Evolutionary conservation across 73 alveolate species (phyloP).

Genomic region (Paramecium sonneborni): DNA sequence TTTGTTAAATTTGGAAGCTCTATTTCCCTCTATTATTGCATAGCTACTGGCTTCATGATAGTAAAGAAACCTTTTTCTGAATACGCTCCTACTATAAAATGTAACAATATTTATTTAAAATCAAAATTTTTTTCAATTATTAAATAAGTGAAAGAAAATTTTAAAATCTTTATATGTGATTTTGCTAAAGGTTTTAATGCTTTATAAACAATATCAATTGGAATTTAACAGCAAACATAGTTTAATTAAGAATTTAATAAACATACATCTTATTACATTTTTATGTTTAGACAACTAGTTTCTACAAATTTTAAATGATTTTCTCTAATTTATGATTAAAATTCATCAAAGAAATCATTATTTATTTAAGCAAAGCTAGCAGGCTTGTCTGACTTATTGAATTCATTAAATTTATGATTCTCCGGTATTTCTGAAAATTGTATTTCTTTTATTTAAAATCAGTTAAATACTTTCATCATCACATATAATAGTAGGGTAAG

Average conservation of each 20-base stretch:
- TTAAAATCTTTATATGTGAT: background rate
- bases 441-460: background rate
- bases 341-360: background rate
- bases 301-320: slow-evolving; percentile 19
- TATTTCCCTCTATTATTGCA: background rate
- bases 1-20: background rate
- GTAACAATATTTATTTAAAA: background rate
- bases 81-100: background rate
- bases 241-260: background rate
- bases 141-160: background rate
- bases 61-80: background rate
- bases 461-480: slow-evolving; percentile 8
- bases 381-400: background rate
- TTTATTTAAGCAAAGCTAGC: background rate
- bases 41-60: background rate
- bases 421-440: background rate
- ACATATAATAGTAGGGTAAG: background rate
- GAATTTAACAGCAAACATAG: background rate
- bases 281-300: background rate
- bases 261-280: background rate
- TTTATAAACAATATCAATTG: background rate
- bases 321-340: background rate
- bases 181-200: background rate
- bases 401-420: background rate
- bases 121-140: background rate